These are phyloP conservation scores for Gymnopus androsaceus DNA, from an alignment of 1,284 basidiomycete species.

Conservation along the genomic window DNA sequence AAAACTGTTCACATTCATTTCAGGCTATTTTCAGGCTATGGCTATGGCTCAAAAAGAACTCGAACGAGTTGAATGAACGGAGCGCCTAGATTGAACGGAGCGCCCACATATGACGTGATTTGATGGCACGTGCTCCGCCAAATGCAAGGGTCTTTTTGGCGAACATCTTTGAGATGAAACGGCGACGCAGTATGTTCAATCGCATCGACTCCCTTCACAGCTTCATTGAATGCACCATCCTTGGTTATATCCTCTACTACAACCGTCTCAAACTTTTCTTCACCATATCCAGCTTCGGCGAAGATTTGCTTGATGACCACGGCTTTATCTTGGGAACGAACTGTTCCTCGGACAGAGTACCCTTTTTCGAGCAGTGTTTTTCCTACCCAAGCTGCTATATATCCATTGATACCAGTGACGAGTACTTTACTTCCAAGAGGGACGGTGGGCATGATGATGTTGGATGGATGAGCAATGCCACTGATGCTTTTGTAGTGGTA, in stretches of 20 bases:
- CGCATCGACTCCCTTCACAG: conserved; percentile 65
- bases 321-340: conserved; percentile 41
- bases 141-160: too few species aligned
- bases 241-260: conserved; percentile 48
- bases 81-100: too few species aligned
- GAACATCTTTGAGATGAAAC: conserved; percentile 38
- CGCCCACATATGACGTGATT: too few species aligned
- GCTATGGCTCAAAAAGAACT: too few species aligned
- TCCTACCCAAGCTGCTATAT: conserved; percentile 38
- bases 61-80: too few species aligned
- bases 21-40: too few species aligned
- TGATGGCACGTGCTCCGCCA: too few species aligned
- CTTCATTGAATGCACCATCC: conserved; percentile 70
- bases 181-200: conserved; percentile 63
- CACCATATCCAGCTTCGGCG: conserved; percentile 32
- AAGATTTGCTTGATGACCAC: conserved; percentile 42
- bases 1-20: too few species aligned
- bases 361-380: conserved; percentile 41
- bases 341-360: conserved; percentile 41
- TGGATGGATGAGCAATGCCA: too few species aligned
- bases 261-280: conserved; percentile 39
- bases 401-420: conserved; percentile 39
- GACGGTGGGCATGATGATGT: too few species aligned
- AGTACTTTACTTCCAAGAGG: conserved; percentile 36
- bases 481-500: too few species aligned